phyloP scores from a whole-genome alignment of 768 basidiomycete genomes.

The Tricholoma hemisulphureum region DNA sequence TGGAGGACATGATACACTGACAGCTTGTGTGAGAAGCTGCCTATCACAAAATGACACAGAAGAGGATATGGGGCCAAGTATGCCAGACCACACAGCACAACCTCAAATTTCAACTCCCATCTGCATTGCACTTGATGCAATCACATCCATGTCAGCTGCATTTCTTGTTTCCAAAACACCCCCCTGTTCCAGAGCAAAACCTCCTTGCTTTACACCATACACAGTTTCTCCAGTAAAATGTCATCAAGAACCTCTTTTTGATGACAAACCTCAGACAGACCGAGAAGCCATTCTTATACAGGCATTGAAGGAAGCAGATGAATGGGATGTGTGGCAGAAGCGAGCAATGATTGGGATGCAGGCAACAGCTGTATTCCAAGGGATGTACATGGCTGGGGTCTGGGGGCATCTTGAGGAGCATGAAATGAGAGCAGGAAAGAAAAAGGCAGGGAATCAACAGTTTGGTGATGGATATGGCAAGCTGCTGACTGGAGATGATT shows the following conservation, averaged over 20 bases:
- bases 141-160: neutral
- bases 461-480: conserved; percentile 24
- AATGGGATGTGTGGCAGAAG: neutral
- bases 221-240: neutral
- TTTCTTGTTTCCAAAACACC: neutral
- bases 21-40: too few species aligned
- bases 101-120: neutral
- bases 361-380: neutral
- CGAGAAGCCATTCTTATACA: neutral
- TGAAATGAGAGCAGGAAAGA: conserved; percentile 19
- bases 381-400: conserved; percentile 14
- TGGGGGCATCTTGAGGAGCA: conserved; percentile 17
- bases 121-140: neutral
- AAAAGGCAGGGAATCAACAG: conserved; percentile 15
- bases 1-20: conserved; percentile 13
- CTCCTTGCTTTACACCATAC: neutral
- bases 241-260: neutral
- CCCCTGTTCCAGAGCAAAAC: neutral
- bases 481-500: conserved; percentile 20
- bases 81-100: neutral
- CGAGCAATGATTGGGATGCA: neutral
- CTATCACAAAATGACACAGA: neutral
- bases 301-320: neutral
- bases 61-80: neutral
- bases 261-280: neutral